Evolutionary conservation across 2,329 filamentous ascomycete genomes (phyloP), one percentile per base, ranked within the genome.

Genomic region (Talaromyces piceae): DNA sequence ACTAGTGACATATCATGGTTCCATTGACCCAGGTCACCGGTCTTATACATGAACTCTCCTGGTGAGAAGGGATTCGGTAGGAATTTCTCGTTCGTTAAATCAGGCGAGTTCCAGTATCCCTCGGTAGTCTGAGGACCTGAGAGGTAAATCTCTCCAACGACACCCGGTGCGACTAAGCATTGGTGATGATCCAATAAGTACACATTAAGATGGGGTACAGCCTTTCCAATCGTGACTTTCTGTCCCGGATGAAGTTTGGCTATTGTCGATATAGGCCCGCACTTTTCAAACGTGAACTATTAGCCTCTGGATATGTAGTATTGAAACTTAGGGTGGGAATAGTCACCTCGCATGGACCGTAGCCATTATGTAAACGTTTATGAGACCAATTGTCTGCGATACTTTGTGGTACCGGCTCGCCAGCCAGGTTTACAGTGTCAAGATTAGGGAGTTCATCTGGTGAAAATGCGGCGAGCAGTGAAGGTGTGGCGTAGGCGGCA

Each of bases 21-120:
- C 57, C 69, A 68, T 13, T 61, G 65, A 4, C 65, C 73, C 1
- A 60, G 50, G 55, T 77, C 75, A 4, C 75, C 74, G 0, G 73
- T 76, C 22, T 59, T 56, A 53, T 72, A 73, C 63, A 72, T 74
- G 2, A 23, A 41, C 48, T 67, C 60, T 2, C 54, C 52, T 0
- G 48, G 47, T 18, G 50, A 47, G 18, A 69, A 55, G 0, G 61
- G 46, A 51, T 73, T 69, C 0, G 56, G 53, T 3, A 65, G 52
- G 33, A 69, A 70, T 52, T 64, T 59, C 1, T 61, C 57, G 2
- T 55, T 58, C 1, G 65, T 67, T 13, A 59, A 48, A 2, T 64
- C 57, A 1, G 60, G 56, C 13, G 47, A 18, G 37, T 65, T 59
- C 7, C 76, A 56, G 55, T 77, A 77, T 4, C 73, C 73, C 0